phyloP scores from a whole-genome alignment of 768 basidiomycete species.

The Termitomyces sp. region DNA sequence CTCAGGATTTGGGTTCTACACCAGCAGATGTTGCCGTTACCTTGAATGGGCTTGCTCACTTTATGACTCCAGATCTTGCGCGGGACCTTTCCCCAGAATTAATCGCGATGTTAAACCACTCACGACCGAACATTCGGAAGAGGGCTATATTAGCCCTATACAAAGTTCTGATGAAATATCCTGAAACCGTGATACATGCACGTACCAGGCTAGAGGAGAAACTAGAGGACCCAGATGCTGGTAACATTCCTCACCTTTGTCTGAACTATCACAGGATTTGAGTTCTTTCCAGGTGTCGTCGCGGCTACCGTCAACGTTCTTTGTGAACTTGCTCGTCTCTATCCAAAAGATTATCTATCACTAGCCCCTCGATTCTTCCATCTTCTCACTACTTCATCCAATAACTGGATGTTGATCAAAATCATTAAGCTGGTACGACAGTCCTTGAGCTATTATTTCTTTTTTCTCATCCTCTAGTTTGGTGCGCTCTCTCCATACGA shows the following conservation, averaged over 20 bases:
- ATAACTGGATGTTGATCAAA: conserved; percentile 99
- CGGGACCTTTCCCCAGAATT: conserved; percentile 86
- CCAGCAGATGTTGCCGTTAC: conserved; percentile 73
- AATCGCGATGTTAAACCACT: conserved; percentile 84
- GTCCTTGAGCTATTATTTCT: not conserved
- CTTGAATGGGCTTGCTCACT: conserved; percentile 77
- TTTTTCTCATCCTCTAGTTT: conserved; percentile 50
- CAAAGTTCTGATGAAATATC: conserved; percentile 76
- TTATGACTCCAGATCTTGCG: conserved; percentile 84
- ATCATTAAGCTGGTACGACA: conserved; percentile 82
- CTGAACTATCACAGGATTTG: not conserved
- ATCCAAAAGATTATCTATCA: conserved; percentile 75
- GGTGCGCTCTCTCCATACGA: conserved; percentile 89
- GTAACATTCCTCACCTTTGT: conserved; percentile 26
- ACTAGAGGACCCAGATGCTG: conserved; percentile 71
- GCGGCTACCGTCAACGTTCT: conserved; percentile 91
- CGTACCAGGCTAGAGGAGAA: conserved; percentile 72
- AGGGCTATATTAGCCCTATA: conserved; percentile 83
- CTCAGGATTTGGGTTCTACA: conserved; percentile 73
- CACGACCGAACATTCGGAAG: conserved; percentile 82
- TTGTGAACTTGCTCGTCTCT: conserved; percentile 82
- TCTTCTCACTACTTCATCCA: conserved; percentile 86
- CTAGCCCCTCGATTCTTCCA: conserved; percentile 93
- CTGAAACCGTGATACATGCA: conserved; percentile 64
- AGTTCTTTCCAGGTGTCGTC: conserved; percentile 63